Conservation (phyloP, 169 alveolate species). For the Cryptosporidium sp. region DNA sequence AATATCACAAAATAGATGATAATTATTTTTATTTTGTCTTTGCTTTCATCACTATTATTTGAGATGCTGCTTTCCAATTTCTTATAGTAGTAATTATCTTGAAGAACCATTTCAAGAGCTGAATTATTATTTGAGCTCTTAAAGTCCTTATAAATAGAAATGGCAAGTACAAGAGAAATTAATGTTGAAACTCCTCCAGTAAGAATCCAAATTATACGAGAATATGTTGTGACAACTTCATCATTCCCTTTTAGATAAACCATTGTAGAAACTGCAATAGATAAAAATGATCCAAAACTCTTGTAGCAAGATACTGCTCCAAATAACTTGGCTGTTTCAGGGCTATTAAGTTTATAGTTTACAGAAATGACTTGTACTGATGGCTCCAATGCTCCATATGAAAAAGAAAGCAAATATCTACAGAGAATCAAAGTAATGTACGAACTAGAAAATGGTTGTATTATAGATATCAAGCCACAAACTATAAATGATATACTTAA, state of each 20-base stretch:
- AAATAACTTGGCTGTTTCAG: constrained; percentile 21
- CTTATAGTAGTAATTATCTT: background rate
- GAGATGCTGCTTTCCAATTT: background rate
- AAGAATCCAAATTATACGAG: constrained; percentile 17
- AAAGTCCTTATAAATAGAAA: background rate
- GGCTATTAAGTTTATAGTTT: background rate
- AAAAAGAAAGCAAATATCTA: constrained; percentile 19
- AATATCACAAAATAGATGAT: background rate
- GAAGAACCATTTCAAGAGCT: background rate
- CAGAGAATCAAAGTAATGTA: background rate
- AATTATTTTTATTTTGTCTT: background rate
- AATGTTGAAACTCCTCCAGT: constrained; percentile 13
- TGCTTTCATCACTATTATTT: background rate
- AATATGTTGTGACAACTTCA: background rate
- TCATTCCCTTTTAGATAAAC: constrained; percentile 4
- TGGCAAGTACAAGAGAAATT: background rate
- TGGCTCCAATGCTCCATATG: constrained; percentile 50
- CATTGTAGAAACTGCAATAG: constrained; percentile 5
- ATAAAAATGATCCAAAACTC: constrained; percentile 36
- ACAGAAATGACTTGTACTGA: constrained; percentile 24
- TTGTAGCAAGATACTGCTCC: constrained; percentile 38
- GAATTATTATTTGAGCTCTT: background rate
- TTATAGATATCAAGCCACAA: constrained; percentile 40
- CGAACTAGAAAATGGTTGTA: constrained; percentile 24
- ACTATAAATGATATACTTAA: constrained; percentile 34